Percentiles rank a stretch among this genome's conserved stretches.
phyloP scores from a whole-genome alignment of 345 rosid species.

The Mallotus nudiflorus region DNA sequence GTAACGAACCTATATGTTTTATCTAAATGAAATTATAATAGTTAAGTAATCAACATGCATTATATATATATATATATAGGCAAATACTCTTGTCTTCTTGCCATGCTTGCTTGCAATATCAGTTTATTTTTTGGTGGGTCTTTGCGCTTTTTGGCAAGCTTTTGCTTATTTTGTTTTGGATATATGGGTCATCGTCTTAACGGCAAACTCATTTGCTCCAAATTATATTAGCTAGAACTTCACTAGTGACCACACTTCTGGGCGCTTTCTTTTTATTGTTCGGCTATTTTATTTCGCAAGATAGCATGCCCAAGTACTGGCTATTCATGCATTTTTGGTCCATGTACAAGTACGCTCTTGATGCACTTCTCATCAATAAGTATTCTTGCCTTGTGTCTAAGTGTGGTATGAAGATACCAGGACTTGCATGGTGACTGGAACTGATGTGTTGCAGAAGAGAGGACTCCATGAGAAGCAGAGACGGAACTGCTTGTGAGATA shows the following conservation, averaged over 20 bases:
- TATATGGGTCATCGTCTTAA: conserved; percentile 72
- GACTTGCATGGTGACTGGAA: conserved; percentile 66
- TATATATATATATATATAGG: too few species aligned
- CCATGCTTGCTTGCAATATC: conserved; percentile 70
- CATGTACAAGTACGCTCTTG: conserved; percentile 91
- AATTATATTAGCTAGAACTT: conserved; percentile 88
- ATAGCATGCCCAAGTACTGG: conserved; percentile 86
- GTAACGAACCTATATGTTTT: too few species aligned
- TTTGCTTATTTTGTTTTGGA: conserved; percentile 73
- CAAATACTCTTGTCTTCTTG: conserved; percentile 83
- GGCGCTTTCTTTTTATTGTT: conserved; percentile 87
- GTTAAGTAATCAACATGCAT: too few species aligned
- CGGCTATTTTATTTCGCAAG: conserved; percentile 82
- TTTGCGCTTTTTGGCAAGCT: conserved; percentile 74
- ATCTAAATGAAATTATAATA: too few species aligned
- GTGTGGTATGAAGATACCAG: conserved; percentile 66
- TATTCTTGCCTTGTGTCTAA: conserved; percentile 65
- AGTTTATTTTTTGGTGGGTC: conserved; percentile 81
- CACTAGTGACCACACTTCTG: conserved; percentile 65
- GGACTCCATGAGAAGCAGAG: conserved; percentile 63
- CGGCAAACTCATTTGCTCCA: conserved; percentile 95
- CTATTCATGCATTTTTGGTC: conserved; percentile 89
- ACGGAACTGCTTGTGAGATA: too few species aligned
- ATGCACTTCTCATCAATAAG: conserved; percentile 82
- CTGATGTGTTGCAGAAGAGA: conserved; percentile 62